Evolutionary conservation across 495 filamentous ascomycete species (phyloP), one percentile per base, ranked within the genome.

Genomic region (Umbilicaria muhlenbergii): DNA sequence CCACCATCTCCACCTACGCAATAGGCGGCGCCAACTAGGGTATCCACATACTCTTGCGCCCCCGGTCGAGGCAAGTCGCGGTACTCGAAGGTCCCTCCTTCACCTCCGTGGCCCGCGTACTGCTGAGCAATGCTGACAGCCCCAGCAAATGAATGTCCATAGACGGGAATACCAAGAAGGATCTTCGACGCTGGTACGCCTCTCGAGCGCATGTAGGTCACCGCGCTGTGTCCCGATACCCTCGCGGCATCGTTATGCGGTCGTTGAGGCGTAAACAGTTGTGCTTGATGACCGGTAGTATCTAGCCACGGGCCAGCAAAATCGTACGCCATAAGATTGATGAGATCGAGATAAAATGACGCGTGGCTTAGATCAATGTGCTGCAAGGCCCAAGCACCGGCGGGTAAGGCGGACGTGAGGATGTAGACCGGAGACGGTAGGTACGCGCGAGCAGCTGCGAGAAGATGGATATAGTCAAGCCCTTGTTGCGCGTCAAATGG

Each of bases 301-400:
- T 67, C 56, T 2, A 73, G 69, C 86, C 86, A 91, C 1, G 81
- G 71, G 1, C 86, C 86, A n/a, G 72, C 73, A 58, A 92, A 93
- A 58, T 94, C 86, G 55, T 92, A 94, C 5, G 82, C 72, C 73
- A 81, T 88, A 17, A 94, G 60, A 53, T 92, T 92, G 54, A 94
- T 65, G 43, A 78, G 71, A 60, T 93, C 84, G 34, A 93, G 67
- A 41, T 83, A 77, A 36, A 71, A 58, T 16, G 77, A 67, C 1
- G 80, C 76, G 28, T 68, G 63, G 35, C 62, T 61, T 13, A 93
- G 68, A 54, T 88, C 74, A 52, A 94, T 91, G 54, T 88, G 70
- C 45, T 76, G 71, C 32, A 94, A 61, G 1, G 78, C 73, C 72
- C 78, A 77, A 58, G 78, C 73, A 5, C 77, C 75, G 12, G 81